Percentiles rank a stretch among this genome's conserved stretches.
Evolutionary conservation across 352 stramenopile genomes (phyloP).

Genomic region (Peronospora farinosa): DNA sequence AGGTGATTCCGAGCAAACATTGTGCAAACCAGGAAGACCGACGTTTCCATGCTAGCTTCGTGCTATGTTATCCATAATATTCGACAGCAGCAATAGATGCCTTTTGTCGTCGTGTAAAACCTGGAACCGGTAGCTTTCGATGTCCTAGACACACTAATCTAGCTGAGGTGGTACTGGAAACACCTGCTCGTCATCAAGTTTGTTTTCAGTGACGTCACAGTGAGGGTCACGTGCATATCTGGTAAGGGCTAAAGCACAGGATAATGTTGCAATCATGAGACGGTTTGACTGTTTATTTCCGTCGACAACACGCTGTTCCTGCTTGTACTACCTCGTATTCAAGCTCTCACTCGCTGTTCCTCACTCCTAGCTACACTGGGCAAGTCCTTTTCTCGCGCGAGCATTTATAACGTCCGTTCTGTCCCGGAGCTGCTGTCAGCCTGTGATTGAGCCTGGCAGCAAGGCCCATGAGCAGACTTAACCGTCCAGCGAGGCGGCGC

Average conservation of each 20-base stretch:
- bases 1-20: conserved; percentile 1
- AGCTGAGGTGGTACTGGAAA: conserved; percentile 18
- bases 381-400: conserved; percentile 16
- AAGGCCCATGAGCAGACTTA: conserved; percentile 29
- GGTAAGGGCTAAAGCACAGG: neutral
- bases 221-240: neutral
- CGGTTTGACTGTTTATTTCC: conserved; percentile 35
- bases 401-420: conserved; percentile 19
- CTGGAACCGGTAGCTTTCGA: conserved; percentile 6
- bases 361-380: conserved; percentile 23
- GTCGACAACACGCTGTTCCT: conserved; percentile 26
- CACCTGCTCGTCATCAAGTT: conserved; percentile 11
- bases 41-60: conserved; percentile 6
- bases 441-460: conserved; percentile 9
- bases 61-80: conserved; percentile 1
- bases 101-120: conserved; percentile 10
- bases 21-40: conserved; percentile 4
- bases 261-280: conserved; percentile 14
- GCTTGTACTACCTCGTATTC: conserved; percentile 26
- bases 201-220: neutral
- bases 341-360: conserved; percentile 12
- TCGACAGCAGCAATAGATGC: conserved; percentile 24
- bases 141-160: conserved; percentile 17
- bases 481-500: conserved; percentile 92
- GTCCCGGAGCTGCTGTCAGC: conserved; percentile 15